Evolutionary conservation across 1,139 yeast genomes (phyloP), one percentile per base, ranked within the genome.

Genomic region (Yamadazyma triangularis): DNA sequence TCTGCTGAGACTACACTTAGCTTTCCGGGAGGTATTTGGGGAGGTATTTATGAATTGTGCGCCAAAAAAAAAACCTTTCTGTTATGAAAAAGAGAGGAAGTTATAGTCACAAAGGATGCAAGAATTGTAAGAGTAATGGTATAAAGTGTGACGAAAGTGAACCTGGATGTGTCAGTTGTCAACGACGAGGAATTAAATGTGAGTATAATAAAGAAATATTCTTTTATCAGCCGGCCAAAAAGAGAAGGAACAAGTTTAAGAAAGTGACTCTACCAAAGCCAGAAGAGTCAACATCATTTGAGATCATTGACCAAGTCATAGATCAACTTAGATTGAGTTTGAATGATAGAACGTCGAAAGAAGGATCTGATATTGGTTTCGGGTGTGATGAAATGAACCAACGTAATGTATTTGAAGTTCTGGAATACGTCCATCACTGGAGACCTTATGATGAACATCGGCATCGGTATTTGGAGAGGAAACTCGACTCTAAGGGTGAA

Each of bases 91-190:
- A n/a, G n/a, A n/a, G n/a, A n/a, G 21, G 24, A 19, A 20, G 15
- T 13, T 36, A 37, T 18, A 37, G 40, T 21, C 39, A 35, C 22
- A 23, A 24, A 4, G 83, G 83, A 3, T 77, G 83, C 43, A 45
- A 73, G 34, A 75, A 82, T 1, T 77, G 83, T 46, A 63, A 82
- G 28, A 64, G 68, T 40, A 59, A 82, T 40, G 60, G 82, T 32
- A 73, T 77, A 41, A 69, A 69, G 49, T 77, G 83, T 50, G 83
- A 76, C 48, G 83, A 77, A 50, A 54, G 71, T 32, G 76, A 70
- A 39, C 84, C 84, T 2, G 60, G 65, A 26, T 79, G 86, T 48
- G 56, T 56, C 42, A 77, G 78, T 48, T 79, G 86, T 45, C 73
- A 68, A 41, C 72, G 77, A 24, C 25, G 29, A 4, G 20, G 20